phyloP scores from a whole-genome alignment of 169 alveolate genomes.

The Plasmodium yoelii region DNA sequence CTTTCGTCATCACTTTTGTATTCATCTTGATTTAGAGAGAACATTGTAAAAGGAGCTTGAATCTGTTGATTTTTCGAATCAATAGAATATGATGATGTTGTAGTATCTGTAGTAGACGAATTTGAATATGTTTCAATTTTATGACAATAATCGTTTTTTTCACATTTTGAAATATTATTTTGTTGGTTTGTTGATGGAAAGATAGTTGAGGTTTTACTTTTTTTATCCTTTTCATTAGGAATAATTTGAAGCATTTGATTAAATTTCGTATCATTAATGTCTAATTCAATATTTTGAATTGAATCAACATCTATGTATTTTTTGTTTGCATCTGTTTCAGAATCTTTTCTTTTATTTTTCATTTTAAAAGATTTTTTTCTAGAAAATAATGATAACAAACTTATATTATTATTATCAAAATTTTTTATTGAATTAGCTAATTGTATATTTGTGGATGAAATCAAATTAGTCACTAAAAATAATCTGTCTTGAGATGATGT shows the following conservation, averaged over 20 bases:
- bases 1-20: conserved; percentile 10
- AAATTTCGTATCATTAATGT: conserved; percentile 15
- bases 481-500: not conserved
- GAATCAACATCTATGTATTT: conserved; percentile 40
- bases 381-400: conserved; percentile 61
- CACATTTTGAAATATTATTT: not conserved
- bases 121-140: not conserved
- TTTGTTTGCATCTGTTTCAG: not conserved
- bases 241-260: not conserved
- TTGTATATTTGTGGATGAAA: conserved; percentile 34
- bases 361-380: conserved; percentile 74
- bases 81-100: not conserved
- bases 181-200: too few species aligned
- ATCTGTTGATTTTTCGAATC: conserved; percentile 16
- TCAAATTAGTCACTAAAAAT: conserved; percentile 45
- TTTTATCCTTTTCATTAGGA: too few species aligned
- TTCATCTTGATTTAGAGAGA: conserved; percentile 20
- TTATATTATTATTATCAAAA: conserved; percentile 10
- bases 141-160: conserved; percentile 3
- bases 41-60: conserved; percentile 66
- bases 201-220: too few species aligned
- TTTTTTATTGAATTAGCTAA: conserved; percentile 41
- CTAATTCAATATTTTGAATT: conserved; percentile 4
- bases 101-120: not conserved
- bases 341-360: conserved; percentile 50